phyloP scores from a whole-genome alignment of 192 early-diverging fungal species.

The Backusella tuberculispora region DNA sequence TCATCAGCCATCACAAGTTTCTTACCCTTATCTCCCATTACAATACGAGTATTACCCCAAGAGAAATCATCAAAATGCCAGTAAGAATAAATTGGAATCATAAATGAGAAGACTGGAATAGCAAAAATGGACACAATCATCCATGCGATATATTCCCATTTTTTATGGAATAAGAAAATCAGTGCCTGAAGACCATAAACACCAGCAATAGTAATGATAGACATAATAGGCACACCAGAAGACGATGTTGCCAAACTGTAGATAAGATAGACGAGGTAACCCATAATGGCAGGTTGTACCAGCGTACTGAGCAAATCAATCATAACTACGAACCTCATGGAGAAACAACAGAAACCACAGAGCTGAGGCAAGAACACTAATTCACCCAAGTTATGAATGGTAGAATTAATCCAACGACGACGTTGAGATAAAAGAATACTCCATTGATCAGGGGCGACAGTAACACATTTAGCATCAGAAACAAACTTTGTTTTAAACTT shows the following conservation, averaged over 20 bases:
- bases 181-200: slow-evolving; percentile 89
- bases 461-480: slow-evolving; percentile 88
- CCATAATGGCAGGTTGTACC: slow-evolving; percentile 89
- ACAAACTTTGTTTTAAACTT: slow-evolving; percentile 93
- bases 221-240: slow-evolving; percentile 73
- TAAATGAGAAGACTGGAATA: slow-evolving; percentile 84
- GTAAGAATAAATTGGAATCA: slow-evolving; percentile 88
- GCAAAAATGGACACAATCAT: slow-evolving; percentile 95
- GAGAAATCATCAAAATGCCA: slow-evolving; percentile 99
- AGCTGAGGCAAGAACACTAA: slow-evolving; percentile 90
- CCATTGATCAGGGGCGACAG: slow-evolving; percentile 93
- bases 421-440: slow-evolving; percentile 93
- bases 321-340: slow-evolving; percentile 94
- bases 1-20: slow-evolving; percentile 66
- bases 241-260: slow-evolving; percentile 61
- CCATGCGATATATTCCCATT: slow-evolving; percentile 93
- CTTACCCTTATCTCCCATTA: slow-evolving; percentile 84
- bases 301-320: slow-evolving; percentile 91
- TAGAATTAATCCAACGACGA: slow-evolving; percentile 99
- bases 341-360: slow-evolving; percentile 97
- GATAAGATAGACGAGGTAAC: slow-evolving; percentile 84
- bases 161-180: slow-evolving; percentile 72
- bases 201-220: slow-evolving; percentile 80
- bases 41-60: slow-evolving; percentile 96
- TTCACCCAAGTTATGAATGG: slow-evolving; percentile 97